Conservation (phyloP, 2,329 filamentous ascomycete species). For the Xenoacremonium recifei region DNA sequence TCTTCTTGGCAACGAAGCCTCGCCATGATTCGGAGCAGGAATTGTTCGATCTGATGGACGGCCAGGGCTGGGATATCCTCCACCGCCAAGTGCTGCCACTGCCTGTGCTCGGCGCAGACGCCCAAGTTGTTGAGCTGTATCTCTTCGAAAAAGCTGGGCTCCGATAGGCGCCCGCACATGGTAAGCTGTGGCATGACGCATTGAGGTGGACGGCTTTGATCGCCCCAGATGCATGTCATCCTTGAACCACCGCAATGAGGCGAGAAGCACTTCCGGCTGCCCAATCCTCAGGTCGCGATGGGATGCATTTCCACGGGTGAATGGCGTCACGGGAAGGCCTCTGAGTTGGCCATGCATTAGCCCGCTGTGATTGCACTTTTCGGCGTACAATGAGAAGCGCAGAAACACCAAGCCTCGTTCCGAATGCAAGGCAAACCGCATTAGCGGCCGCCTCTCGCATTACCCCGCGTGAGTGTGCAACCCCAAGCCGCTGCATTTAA, state of each 20-base stretch:
- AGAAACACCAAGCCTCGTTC: conserved; percentile 3
- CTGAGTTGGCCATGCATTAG: no score
- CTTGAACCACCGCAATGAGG: no score
- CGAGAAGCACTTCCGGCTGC: no score
- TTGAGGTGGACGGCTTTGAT: no score
- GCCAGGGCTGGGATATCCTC: conserved; percentile 42
- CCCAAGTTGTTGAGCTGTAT: conserved; percentile 51
- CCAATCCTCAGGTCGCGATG: no score
- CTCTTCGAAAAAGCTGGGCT: conserved; percentile 41
- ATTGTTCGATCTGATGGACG: conserved; percentile 46
- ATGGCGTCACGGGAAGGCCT: no score
- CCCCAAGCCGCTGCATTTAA: conserved; percentile 12
- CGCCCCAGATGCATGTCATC: no score
- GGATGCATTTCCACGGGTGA: no score
- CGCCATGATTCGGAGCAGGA: conserved; percentile 52
- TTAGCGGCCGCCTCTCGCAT: conserved; percentile 15
- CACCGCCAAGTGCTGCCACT: conserved; percentile 44
- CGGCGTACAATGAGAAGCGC: conserved; percentile 10
- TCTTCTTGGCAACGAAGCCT: conserved; percentile 56
- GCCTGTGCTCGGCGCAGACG: conserved; percentile 43
- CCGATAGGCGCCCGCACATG: conserved; percentile 9
- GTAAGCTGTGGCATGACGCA: no score
- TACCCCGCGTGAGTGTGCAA: conserved; percentile 27
- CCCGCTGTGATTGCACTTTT: conserved; percentile 20
- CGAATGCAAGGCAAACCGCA: conserved; percentile 14